Percentiles rank a stretch among this genome's conserved stretches.
Evolutionary conservation across 352 stramenopile genomes (phyloP).

Genomic region (Phytophthora sp.): DNA sequence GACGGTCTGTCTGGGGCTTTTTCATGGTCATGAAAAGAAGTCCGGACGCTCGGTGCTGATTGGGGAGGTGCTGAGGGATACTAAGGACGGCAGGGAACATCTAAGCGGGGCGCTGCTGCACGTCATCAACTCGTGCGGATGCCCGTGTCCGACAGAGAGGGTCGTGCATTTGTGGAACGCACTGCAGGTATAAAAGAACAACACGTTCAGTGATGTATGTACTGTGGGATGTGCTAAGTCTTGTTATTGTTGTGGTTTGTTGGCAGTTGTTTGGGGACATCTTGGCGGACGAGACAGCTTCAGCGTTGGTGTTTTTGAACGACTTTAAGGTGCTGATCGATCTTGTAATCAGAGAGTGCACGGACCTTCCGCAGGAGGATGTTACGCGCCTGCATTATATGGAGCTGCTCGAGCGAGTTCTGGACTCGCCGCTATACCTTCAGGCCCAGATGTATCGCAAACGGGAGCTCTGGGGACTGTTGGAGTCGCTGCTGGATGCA

Average conservation of each 20-base stretch:
- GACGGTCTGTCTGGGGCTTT: constrained; percentile 59
- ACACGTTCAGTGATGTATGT: background rate
- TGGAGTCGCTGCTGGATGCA: constrained; percentile 55
- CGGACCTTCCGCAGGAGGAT: constrained; percentile 64
- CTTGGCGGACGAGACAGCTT: constrained; percentile 48
- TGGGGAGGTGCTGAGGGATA: constrained; percentile 49
- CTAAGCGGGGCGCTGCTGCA: constrained; percentile 71
- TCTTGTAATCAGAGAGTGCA: constrained; percentile 67
- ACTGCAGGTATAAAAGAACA: constrained; percentile 45
- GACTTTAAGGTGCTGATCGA: constrained; percentile 81
- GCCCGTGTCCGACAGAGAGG: constrained; percentile 50
- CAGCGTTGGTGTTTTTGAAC: constrained; percentile 67
- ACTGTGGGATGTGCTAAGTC: background rate
- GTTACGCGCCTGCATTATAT: constrained; percentile 50
- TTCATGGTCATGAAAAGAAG: constrained; percentile 60
- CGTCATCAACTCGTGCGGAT: constrained; percentile 86
- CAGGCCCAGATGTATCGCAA: constrained; percentile 66
- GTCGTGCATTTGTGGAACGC: constrained; percentile 55
- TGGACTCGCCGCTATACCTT: constrained; percentile 55
- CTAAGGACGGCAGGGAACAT: constrained; percentile 66
- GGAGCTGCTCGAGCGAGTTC: constrained; percentile 47
- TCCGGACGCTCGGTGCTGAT: constrained; percentile 48
- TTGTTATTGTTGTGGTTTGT: constrained; percentile 9
- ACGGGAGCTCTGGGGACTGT: constrained; percentile 49
- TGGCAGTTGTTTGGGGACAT: constrained; percentile 65